Evolutionary conservation across 805 yeast species (phyloP).

Genomic region (Lipomyces chichibuensis): DNA sequence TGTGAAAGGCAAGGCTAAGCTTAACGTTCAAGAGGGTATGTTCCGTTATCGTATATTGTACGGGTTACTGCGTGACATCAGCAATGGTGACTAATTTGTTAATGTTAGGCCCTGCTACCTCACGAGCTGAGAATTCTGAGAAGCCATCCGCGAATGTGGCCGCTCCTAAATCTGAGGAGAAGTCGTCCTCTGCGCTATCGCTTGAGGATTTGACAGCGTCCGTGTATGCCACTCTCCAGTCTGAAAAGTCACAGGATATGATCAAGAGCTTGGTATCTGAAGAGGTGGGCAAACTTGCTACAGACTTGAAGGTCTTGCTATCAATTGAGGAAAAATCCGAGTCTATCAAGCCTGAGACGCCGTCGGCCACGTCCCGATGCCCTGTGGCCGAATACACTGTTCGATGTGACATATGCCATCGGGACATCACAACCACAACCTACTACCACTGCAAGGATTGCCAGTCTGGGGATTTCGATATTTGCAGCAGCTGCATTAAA

Average conservation of each 20-base stretch:
- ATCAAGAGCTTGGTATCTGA: constrained; percentile 14
- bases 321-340: not conserved
- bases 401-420: constrained; percentile 28
- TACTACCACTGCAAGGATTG: constrained; percentile 32
- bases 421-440: constrained; percentile 7
- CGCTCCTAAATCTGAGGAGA: not conserved
- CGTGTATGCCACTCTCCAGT: not conserved
- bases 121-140: not conserved
- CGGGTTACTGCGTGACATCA: not conserved
- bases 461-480: constrained; percentile 26
- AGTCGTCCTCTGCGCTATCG: not conserved
- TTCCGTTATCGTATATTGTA: not conserved
- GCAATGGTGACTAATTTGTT: not conserved
- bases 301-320: constrained; percentile 6
- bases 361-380: not conserved
- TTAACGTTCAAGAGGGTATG: constrained; percentile 23
- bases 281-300: constrained; percentile 11
- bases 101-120: not conserved
- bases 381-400: not conserved
- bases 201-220: constrained; percentile 3
- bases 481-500: constrained; percentile 26
- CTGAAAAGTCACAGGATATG: constrained; percentile 8
- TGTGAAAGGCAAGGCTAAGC: constrained; percentile 28
- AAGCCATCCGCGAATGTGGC: not conserved
- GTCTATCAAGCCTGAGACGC: not conserved